Base-by-base conservation (phyloP, 805 yeast genomes). In the Candida awuae region DNA sequence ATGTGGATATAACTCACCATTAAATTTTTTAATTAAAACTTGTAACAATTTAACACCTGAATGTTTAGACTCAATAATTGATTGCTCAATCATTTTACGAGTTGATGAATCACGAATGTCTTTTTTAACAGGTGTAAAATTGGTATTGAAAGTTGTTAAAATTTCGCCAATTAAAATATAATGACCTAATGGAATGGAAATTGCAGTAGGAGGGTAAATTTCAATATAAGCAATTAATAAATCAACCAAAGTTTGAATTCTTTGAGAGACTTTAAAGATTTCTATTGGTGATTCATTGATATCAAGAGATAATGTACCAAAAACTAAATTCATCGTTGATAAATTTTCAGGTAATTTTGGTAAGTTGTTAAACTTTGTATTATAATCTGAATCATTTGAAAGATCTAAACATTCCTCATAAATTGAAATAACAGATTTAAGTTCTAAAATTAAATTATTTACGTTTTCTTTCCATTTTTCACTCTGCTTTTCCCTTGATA, bases 371-470 rank as follows among this genome's bases (percentile, higher is more conserved):
- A 77, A 52, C 33, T 70, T 51, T 1, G 56, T 52, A 26, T 53
- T 43, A 16, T 73, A 52, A 13, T 77, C 80, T 17, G 63, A 58
- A 54, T 81, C 88, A 35, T 74, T 75, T 18, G 61, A 63, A 27
- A 80, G 53, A 37, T 74, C 78, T 40, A 84, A 58, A 38, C 81
- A 70, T 37, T 75, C 77, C 27, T 68, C 67, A 53, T 78, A 80
- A 25, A 84, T 56, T n/a, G 64, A 53, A 15, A 79, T 53, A 6
- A 77, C 70, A 5, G 78, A 74, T 29, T 71, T 69, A 32, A 71
- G 59, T 49, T 83, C 85, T 26, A 61, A 58, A 14, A 81, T 44
- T 16, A 79, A 51, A 26, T 68, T 59, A 32, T 61, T 50, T 5
- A 83, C 61, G 41, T 74, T 73, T 6, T 56, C 50, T 34, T 55